Evolutionary conservation across 2,329 filamentous ascomycete genomes (phyloP), one percentile per base, ranked within the genome.

Genomic region (Pseudovirgaria hyperparasitica): DNA sequence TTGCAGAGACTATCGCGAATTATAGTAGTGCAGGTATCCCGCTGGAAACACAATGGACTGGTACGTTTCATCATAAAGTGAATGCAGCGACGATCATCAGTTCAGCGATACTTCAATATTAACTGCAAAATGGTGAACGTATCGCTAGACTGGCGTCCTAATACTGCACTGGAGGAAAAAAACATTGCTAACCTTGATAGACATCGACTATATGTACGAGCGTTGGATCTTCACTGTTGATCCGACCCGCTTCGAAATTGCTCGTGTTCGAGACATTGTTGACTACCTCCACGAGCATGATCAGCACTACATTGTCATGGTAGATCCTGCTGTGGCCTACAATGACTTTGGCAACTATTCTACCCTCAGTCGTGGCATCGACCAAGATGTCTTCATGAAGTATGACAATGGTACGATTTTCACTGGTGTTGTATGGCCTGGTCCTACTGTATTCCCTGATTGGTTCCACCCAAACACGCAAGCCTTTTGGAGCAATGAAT

Each of bases 241-340:
- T 34, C 70, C 72, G 0, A 61, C 73, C 6, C 57, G 75, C 17
- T 82, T 73, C 41, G 69, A 76, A 0, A 46, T 78, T 9, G 37
- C 62, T 1, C 60, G 65, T 44, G 65, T 82, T 53, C 72, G 70
- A 20, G 64, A 76, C 35, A 52, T 85, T 2, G 72, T 78, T 12
- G 60, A 68, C 23, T 67, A 77, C 20, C 62, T 87, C 0, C 78
- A 84, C 40, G 52, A 54, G 3, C 65, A 72, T 34, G 53, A 78
- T 22, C 78, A 82, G 46, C 67, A 81, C 28, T 81, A 80, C 37
- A 66, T 82, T 22, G 57, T 86, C 28, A 90, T 87, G 78, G 78
- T 87, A 1, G 81, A 87, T 40, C 76, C 76, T 1, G 73, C 74
- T 9, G 60, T 71, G 2, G 61, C 57, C n/a, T 36, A 39, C 3